Evolutionary conservation across 345 rosid species (phyloP).

Genomic region (Pistacia atlantica): DNA sequence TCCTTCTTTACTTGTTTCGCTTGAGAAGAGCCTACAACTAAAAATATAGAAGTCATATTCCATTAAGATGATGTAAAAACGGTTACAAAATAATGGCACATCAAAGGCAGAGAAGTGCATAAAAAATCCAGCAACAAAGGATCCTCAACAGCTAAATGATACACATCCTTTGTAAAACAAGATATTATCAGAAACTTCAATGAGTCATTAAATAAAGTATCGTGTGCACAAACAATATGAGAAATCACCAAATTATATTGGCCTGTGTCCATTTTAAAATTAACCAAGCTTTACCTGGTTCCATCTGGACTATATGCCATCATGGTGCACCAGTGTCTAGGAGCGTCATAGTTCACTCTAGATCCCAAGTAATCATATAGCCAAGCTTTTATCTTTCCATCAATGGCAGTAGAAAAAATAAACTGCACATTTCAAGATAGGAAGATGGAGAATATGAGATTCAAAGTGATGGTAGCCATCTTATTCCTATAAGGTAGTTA

Average conservation of each 20-base stretch:
- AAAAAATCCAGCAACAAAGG: neutral
- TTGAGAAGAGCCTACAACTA: conserved; percentile 59
- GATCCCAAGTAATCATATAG: conserved; percentile 76
- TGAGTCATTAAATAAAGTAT: neutral
- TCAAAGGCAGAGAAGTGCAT: neutral
- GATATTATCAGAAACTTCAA: neutral
- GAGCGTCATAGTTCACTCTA: conserved; percentile 91
- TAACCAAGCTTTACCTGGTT: conserved; percentile 49
- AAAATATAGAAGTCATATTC: neutral
- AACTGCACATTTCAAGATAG: conserved; percentile 46
- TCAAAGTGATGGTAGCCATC: conserved; percentile 2
- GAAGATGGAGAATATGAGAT: conserved; percentile 8
- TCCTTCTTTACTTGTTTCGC: conserved; percentile 75
- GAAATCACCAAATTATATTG: neutral
- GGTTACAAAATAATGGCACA: neutral
- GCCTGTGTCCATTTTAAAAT: neutral
- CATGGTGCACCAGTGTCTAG: conserved; percentile 71
- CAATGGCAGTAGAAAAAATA: conserved; percentile 84
- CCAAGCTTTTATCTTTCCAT: conserved; percentile 96
- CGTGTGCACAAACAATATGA: neutral
- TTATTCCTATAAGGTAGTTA: conserved; percentile 5
- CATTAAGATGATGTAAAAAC: neutral
- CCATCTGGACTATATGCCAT: conserved; percentile 92
- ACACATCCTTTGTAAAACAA: neutral
- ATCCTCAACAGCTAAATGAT: neutral